Conservation (phyloP, 2,329 filamentous ascomycete genomes). For the Piedraia hortae region DNA sequence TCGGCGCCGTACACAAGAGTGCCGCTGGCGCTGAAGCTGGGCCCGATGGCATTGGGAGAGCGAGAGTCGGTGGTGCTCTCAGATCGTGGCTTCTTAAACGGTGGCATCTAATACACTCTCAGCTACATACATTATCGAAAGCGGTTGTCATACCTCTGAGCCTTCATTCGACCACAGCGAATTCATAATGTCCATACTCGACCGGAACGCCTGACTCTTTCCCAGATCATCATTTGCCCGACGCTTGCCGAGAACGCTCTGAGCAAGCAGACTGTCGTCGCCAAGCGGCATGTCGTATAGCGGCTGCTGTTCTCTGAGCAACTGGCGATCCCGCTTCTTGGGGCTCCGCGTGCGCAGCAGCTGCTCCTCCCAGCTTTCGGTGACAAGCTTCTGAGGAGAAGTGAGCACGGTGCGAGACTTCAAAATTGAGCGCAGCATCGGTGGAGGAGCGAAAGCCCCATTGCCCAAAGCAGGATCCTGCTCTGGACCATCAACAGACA, state of each 20-base stretch:
- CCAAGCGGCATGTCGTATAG: slow-evolving; percentile 20
- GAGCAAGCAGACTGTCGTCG: slow-evolving; percentile 70
- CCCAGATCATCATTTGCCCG: slow-evolving; percentile 4
- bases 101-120: slow-evolving; percentile 11
- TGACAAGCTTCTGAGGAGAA: slow-evolving; percentile 28
- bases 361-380: slow-evolving; percentile 81
- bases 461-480: slow-evolving; percentile 8
- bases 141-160: slow-evolving; percentile 47
- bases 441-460: slow-evolving; percentile 45
- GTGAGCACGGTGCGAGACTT: slow-evolving; percentile 17
- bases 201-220: slow-evolving; percentile 38
- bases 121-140: slow-evolving; percentile 10
- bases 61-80: slow-evolving; percentile 33
- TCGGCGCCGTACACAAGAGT: slow-evolving; percentile 37
- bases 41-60: slow-evolving; percentile 49
- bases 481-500: slow-evolving; percentile 7
- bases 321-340: slow-evolving; percentile 63
- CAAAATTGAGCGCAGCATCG: slow-evolving; percentile 24
- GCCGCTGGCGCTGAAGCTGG: slow-evolving; percentile 51
- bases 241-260: slow-evolving; percentile 12
- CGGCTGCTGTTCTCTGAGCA: slow-evolving; percentile 23
- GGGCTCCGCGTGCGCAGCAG: slow-evolving; percentile 83
- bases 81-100: slow-evolving; percentile 9
- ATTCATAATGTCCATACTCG: slow-evolving; percentile 88
- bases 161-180: slow-evolving; percentile 51